Conservation (phyloP, 73 alveolate genomes). For the Paramecium primaurelia region DNA sequence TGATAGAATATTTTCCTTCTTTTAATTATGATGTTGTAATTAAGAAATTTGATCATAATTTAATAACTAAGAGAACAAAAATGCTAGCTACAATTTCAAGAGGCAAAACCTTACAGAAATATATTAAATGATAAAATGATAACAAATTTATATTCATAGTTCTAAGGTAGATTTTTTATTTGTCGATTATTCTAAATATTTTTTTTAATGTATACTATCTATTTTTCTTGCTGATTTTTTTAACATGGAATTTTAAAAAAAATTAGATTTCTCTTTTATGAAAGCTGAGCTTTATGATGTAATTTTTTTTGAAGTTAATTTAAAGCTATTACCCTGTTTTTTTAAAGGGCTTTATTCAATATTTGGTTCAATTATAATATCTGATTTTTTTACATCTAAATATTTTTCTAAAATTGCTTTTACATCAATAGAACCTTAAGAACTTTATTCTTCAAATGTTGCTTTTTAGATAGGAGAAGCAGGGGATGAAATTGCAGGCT, state of each 20-base stretch:
- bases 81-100: not conserved
- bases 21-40: not conserved
- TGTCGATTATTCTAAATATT: not conserved
- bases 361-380: not conserved
- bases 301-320: not conserved
- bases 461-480: not conserved
- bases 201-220: not conserved
- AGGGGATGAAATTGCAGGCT: not conserved
- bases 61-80: not conserved
- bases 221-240: not conserved
- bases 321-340: not conserved
- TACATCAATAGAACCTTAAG: conserved; percentile 7
- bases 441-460: not conserved
- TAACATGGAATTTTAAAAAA: not conserved
- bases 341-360: not conserved
- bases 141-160: not conserved
- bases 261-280: not conserved
- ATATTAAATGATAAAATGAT: not conserved
- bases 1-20: not conserved
- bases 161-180: not conserved
- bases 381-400: not conserved
- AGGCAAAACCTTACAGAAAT: not conserved
- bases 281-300: not conserved
- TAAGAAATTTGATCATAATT: not conserved
- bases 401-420: not conserved